A percentile compares a stretch with the other conserved stretches of the same genome.
phyloP scores from a whole-genome alignment of 163 green algal genomes.

The Trebouxia gelatinosa region DNA sequence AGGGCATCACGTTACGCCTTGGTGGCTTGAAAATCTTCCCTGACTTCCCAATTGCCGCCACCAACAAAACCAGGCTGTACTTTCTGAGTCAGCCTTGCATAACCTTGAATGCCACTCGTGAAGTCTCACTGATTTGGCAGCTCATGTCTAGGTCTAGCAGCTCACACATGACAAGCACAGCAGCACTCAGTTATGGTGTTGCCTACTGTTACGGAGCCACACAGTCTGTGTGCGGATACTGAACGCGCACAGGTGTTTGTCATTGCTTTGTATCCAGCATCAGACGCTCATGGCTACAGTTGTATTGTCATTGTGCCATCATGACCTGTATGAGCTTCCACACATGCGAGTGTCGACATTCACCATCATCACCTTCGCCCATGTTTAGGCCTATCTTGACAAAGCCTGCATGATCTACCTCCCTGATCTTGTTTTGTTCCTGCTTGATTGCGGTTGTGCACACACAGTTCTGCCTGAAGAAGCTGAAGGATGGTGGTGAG shows the following conservation, averaged over 20 bases:
- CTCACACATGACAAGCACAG: not conserved
- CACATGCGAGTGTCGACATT: not conserved
- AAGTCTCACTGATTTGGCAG: too few species aligned
- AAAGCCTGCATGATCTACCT: not conserved
- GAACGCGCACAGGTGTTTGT: too few species aligned
- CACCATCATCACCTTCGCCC: not conserved
- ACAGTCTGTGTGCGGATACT: too few species aligned
- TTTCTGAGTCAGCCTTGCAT: too few species aligned
- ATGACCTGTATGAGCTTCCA: not conserved
- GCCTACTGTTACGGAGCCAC: too few species aligned
- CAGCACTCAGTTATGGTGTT: too few species aligned
- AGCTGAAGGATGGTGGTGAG: constrained; percentile 40
- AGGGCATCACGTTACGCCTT: not conserved
- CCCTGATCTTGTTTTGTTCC: not conserved
- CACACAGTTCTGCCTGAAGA: constrained; percentile 86
- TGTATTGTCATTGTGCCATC: not conserved
- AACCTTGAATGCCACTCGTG: too few species aligned
- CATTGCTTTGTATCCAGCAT: not conserved
- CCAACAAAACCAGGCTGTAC: too few species aligned
- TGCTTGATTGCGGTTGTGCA: constrained; percentile 91
- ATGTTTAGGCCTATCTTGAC: not conserved
- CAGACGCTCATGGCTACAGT: not conserved
- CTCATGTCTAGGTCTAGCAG: too few species aligned
- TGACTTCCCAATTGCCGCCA: not conserved
- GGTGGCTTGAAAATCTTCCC: not conserved